Base-by-base conservation (phyloP, 164 flowering plant genomes). In the Magnolia sinica region DNA sequence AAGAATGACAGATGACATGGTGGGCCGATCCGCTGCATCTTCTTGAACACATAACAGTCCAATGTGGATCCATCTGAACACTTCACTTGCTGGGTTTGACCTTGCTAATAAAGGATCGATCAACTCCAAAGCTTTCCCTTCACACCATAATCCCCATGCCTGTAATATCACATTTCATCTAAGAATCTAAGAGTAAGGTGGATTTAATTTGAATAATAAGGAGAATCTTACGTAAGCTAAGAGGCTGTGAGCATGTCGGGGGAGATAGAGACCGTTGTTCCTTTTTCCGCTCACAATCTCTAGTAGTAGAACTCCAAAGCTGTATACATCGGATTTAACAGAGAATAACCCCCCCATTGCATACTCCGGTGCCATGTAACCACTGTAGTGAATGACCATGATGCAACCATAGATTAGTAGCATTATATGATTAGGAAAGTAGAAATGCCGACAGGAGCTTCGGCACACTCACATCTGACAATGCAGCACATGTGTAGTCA, bases 341-440 rank as follows among this genome's bases (percentile, higher is more conserved):
- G 85, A 82, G 71, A 80, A 82, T 11, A 66, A 16, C 20, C 85
- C 85, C 14, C 75, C 77, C 79, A 77, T 74, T 14, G 82, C 81
- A 76, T 82, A 82, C 69, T 82, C 85, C 9, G 82, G 82, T 49
- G 79, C 71, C 85, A 80, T 83, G 37, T 83, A 80, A 10, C 84
- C 84, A 51, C 82, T 82, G 81, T 7, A 4, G 31, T 10, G 20
- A 49, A 6, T 68, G 24, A 29, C 13, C 7, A 31, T 51, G 22
- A 24, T 3, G 13, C 45, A 49, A 49, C 20, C 45, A 19, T 27
- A 24, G 10, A 1, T 27, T 14, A 66, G 50, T 11, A 89, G 87
- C 8, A 31, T 66, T 18, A 3, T 37, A 69, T 2, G 14, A 13
- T 3, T 13, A 13, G n/a, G 4, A 13, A 59, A 37, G 45, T 37